Evolutionary conservation across 2,329 filamentous ascomycete genomes (phyloP).

Genomic region (Ramularia endophylla): DNA sequence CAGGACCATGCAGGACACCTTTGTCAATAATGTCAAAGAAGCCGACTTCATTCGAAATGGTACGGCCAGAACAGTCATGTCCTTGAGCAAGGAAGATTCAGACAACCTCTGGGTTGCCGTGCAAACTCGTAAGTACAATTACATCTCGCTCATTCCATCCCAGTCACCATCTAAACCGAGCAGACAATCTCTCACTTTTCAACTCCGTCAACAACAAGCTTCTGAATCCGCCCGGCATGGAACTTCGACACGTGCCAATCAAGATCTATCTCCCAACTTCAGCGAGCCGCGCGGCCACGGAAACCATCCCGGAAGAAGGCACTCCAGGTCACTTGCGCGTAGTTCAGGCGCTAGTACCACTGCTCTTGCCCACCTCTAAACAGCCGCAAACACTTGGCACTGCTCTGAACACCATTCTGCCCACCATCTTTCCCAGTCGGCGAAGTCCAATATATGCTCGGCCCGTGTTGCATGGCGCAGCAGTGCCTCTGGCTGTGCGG

Average conservation of each 20-base stretch:
- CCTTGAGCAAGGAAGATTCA: constrained; percentile 75
- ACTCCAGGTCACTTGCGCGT: constrained; percentile 38
- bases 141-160: neutral
- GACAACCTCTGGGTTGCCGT: constrained; percentile 77
- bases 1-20: constrained; percentile 57
- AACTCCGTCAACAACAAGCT: constrained; percentile 69
- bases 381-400: constrained; percentile 67
- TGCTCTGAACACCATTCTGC: constrained; percentile 68
- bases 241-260: constrained; percentile 77
- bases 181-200: constrained; percentile 69
- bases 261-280: constrained; percentile 71
- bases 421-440: constrained; percentile 78
- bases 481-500: constrained; percentile 71
- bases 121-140: constrained; percentile 53
- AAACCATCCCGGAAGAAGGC: constrained; percentile 29
- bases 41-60: constrained; percentile 86
- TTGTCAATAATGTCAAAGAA: constrained; percentile 65
- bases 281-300: constrained; percentile 32
- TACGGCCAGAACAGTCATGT: constrained; percentile 85
- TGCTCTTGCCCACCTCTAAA: constrained; percentile 33
- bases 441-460: constrained; percentile 78
- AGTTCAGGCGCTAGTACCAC: constrained; percentile 68
- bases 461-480: constrained; percentile 77
- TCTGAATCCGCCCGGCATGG: constrained; percentile 63
- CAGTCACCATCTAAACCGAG: constrained; percentile 4